Evolutionary conservation across 331 rosid genomes (phyloP), one percentile per base, ranked within the genome.

Genomic region (Malus hybrid): DNA sequence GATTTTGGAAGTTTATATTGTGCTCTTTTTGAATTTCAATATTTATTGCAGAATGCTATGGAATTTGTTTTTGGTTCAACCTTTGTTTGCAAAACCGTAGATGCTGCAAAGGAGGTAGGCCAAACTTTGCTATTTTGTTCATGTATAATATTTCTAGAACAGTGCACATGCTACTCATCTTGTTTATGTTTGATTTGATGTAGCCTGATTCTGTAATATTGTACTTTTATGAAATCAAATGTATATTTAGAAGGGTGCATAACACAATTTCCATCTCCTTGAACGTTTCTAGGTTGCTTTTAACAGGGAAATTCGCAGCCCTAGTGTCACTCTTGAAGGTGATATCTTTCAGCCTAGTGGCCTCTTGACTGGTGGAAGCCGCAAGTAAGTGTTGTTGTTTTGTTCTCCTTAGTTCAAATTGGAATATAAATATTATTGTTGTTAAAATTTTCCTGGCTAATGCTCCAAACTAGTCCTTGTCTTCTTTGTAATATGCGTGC

Each of bases 301-400:
- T 79, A 88, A 81, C 81, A 83, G 80, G 82, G 91, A 89, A 44
- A 79, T 86, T 80, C 84, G 76, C 71, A 85, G 91, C 75, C 95
- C 88, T n/a, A 95, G 97, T 85, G 99, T 95, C 79, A 95, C 99
- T 63, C 92, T 90, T 84, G 99, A 95, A 89, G 99, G 99, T 64
- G 99, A 95, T 81, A 89, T 90, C 84, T 95, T 90, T 86, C 93
- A 88, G 84, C 97, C 97, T 63, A 90, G 97, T 80, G 99, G 99
- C 77, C 96, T 95, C 80, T 78, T 95, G 82, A 95, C 99, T 30
- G 99, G 99, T 75, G 99, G 99, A 83, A 92, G 97, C 86, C 91
- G 97, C 79, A 95, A 85, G 99, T 95, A 90, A 70, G 87, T 18
- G 63, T 75, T 74, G 28, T 80, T 72, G 28, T 66, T 77, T 75